Percentiles rank a stretch among this genome's conserved stretches.
phyloP scores from a whole-genome alignment of 805 yeast species.

The Ogataea paradorogensis region DNA sequence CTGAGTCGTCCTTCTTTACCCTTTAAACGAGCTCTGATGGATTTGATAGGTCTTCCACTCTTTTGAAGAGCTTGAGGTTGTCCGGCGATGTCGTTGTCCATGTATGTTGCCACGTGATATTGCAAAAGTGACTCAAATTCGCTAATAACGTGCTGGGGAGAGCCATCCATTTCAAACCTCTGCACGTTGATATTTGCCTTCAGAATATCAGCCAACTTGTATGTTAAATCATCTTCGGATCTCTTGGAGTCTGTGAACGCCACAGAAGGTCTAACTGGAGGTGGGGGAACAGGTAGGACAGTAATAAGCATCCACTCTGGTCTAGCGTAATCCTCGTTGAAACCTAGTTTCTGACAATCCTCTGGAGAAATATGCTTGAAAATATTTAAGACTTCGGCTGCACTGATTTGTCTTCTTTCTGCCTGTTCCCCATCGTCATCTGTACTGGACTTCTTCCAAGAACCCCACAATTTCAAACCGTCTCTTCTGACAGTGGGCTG shows the following conservation, averaged over 20 bases:
- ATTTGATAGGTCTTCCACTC: conserved; percentile 97
- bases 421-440: conserved; percentile 87
- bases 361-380: conserved; percentile 86
- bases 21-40: conserved; percentile 98
- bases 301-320: conserved; percentile 98
- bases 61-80: conserved; percentile 99
- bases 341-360: conserved; percentile 80
- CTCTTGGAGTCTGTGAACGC: conserved; percentile 97
- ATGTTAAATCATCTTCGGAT: conserved; percentile 98
- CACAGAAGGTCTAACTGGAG: conserved; percentile 98
- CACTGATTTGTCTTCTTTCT: conserved; percentile 83
- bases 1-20: conserved; percentile 99
- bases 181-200: conserved; percentile 98
- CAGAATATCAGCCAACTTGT: conserved; percentile 92
- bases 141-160: conserved; percentile 96
- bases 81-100: conserved; percentile 99
- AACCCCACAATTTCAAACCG: conserved; percentile 93
- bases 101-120: conserved; percentile 97
- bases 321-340: conserved; percentile 93
- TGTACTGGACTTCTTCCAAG: conserved; percentile 85
- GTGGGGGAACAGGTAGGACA: conserved; percentile 99
- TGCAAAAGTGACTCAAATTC: conserved; percentile 95
- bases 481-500: conserved; percentile 96
- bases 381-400: conserved; percentile 86
- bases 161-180: conserved; percentile 95